Percentiles rank a stretch among this genome's conserved stretches.
Conservation (phyloP, 73 alveolate genomes). For the Stentor coeruleus region DNA sequence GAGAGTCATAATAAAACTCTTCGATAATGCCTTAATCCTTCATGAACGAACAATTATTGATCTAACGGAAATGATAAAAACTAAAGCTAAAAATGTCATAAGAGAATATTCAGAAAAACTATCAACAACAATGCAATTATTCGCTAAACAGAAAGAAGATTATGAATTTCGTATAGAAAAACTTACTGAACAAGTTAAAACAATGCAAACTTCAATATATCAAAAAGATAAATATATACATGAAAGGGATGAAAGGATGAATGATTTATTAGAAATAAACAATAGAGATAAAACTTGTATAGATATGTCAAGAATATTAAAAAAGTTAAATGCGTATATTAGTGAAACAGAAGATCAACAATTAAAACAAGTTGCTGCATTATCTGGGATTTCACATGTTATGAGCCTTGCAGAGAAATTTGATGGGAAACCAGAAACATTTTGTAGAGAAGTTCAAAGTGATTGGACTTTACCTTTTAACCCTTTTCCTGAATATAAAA, state of each 20-base stretch:
- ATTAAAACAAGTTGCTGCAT: background rate
- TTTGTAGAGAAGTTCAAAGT: background rate
- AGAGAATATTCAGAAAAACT: background rate
- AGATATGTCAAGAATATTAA: constrained; percentile 1
- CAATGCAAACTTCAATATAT: background rate
- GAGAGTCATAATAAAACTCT: background rate
- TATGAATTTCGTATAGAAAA: background rate
- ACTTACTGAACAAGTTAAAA: background rate
- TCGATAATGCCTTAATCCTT: background rate
- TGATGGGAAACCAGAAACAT: background rate
- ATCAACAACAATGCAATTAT: background rate
- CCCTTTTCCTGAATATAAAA: background rate
- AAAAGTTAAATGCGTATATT: constrained; percentile 1
- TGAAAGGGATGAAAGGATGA: constrained; percentile 2
- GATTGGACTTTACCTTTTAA: background rate
- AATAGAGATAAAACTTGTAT: background rate
- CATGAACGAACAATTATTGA: background rate
- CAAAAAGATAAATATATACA: background rate
- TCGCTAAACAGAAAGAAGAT: background rate
- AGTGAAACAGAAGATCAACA: constrained; percentile 17
- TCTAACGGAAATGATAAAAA: background rate
- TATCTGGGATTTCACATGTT: background rate
- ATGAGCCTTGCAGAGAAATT: constrained; percentile 23
- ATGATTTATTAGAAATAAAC: background rate
- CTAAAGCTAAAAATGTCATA: background rate